Base-by-base conservation (phyloP, 78 protist species). In the Speleostelium caveatum region DNA sequence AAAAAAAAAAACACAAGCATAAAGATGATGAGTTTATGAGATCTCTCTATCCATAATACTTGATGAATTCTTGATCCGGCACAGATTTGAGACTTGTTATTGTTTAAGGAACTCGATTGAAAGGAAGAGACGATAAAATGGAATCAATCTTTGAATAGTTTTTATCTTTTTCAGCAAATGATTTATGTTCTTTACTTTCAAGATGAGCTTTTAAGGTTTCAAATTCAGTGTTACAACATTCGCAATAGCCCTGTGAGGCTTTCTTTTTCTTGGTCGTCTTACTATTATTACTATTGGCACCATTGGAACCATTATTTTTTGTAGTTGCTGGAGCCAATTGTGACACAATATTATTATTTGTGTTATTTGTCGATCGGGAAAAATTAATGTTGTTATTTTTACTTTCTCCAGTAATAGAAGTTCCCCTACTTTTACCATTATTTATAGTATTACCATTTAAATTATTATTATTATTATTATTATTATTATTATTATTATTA, bases 201-300 rank as follows among this genome's bases (percentile, higher is more conserved):
- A 78, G 61, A 68, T 78, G 87, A 17, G 74, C 12, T 38, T 78
- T 78, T 66, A 78, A 35, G 14, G 33, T 56, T 41, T 78, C 87
- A 78, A 66, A 78, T 55, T 78, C 87, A 16, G 74, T 66, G 38
- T 78, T 78, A 66, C 87, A 78, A 66, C 87, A 78, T 66, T 78
- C 87, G 49, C 87, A 78, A 49, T 78, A 78, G 33, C 87, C 87
- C 28, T 78, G 87, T 26, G 75, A 78, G 28, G 58, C 66, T 75
- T 78, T 78, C 38, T 78, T 78, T 67, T 78, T 78, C 66, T 71
- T 60, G 76, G 63, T 78, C 38, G 33, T 60, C 19, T 75, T 75
- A 21, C 21, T 14, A 35, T 72, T 45, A 55, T 73, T 73, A 62
- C 61, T 75, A n/a, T 58, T 33, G 36, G 36, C 38, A 60, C 41